Evolutionary conservation across 148 eudicot species (phyloP).

Genomic region (Nepenthes gracilis): DNA sequence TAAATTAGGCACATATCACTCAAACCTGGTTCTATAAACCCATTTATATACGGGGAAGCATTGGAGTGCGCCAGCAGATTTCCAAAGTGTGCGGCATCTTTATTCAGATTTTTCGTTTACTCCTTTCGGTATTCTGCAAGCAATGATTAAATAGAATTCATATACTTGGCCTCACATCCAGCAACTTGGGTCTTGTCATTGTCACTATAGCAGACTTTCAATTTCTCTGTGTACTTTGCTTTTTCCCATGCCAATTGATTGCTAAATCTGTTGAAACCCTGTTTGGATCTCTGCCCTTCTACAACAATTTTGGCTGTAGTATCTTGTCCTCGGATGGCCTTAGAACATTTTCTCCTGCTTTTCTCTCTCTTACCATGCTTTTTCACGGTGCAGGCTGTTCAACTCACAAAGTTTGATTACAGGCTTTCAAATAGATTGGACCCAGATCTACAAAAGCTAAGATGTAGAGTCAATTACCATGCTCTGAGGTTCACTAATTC

Average conservation of each 20-base stretch:
- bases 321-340: neutral
- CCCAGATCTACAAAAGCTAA: constrained; percentile 56
- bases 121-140: too few species aligned
- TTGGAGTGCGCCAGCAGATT: too few species aligned
- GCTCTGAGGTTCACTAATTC: constrained; percentile 61
- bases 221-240: neutral
- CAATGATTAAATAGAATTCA: too few species aligned
- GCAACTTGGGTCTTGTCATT: too few species aligned
- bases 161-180: too few species aligned
- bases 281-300: neutral
- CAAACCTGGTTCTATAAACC: too few species aligned
- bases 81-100: too few species aligned
- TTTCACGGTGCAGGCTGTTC: constrained; percentile 59
- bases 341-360: neutral
- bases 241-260: neutral
- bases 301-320: neutral
- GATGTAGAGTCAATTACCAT: constrained; percentile 86
- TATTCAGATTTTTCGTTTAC: too few species aligned
- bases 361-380: neutral
- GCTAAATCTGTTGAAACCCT: too few species aligned
- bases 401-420: constrained; percentile 82
- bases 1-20: too few species aligned
- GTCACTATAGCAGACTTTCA: too few species aligned
- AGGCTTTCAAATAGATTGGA: constrained; percentile 65
- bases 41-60: too few species aligned